Evolutionary conservation across 148 eudicot genomes (phyloP).

Genomic region (Gaultheria prostrata): DNA sequence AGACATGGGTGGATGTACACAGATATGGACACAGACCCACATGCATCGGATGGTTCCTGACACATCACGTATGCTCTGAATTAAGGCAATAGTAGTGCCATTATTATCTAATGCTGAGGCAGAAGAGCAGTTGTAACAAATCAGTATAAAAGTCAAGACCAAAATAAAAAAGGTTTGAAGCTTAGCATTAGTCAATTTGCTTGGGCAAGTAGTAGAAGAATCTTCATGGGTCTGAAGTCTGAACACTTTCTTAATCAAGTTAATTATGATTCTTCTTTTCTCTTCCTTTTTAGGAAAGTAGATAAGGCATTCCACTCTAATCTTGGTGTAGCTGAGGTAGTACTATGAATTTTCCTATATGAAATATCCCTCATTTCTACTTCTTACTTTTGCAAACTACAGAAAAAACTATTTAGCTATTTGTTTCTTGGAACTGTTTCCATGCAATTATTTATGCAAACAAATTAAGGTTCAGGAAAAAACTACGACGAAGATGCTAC

Average conservation of each 20-base stretch:
- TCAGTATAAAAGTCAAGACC: neutral
- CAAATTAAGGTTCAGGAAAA: neutral
- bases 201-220: neutral
- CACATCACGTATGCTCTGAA: neutral
- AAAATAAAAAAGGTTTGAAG: neutral
- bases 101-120: neutral
- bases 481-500: neutral
- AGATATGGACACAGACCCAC: neutral
- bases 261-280: neutral
- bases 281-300: neutral
- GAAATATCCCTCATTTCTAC: neutral
- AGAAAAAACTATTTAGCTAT: neutral
- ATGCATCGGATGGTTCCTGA: neutral
- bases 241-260: neutral
- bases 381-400: neutral
- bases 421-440: neutral
- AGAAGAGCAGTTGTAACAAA: conserved; percentile 6
- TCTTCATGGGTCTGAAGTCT: neutral
- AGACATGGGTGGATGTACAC: neutral
- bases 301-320: neutral
- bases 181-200: neutral
- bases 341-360: neutral
- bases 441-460: neutral
- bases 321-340: neutral
- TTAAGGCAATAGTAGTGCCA: neutral